Base-by-base conservation (phyloP, 2,329 filamentous ascomycete species). In the Akanthomyces dipterigenus region DNA sequence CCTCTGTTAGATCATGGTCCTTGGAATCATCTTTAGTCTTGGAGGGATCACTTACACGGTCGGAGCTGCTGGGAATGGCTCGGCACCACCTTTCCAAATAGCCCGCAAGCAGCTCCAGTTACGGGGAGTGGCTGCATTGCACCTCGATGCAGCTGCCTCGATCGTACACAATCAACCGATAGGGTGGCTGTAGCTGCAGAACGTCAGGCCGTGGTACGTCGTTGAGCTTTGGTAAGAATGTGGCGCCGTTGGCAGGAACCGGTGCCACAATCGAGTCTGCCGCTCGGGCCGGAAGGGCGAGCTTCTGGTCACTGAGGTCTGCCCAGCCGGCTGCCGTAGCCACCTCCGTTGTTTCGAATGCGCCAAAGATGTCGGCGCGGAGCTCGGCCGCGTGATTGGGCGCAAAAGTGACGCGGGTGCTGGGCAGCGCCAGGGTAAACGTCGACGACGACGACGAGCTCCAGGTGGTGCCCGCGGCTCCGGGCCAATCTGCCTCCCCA, bases 21-120 rank as follows among this genome's bases (percentile, higher is more conserved):
- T 49, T 20, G 62, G 26, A 0, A 34, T 45, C 16, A n/a, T 55
- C 54, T 31, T 26, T 34, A 18, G 36, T n/a, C n/a, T 3, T 31
- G 18, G 14, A 12, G 9, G 26, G 65, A 71, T 64, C 31, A 59
- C 55, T 59, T 51, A 59, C 55, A 43, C 55, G 55, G 22, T 59
- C 45, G 45, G 55, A 50, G 24, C 55, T 45, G 34, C 36, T 12
- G n/a, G 55, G 34, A 22, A 50, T 50, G 3, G 73, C 68, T 45
- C 75, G 73, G 50, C 75, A 77, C 79, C 79, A 82, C 40, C 75
- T 75, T 67, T 75, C 75, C 2, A 82, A 67, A 62, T 82, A 83
- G 1, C 76, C 73, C 3, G 72, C 70, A 7, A 83, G 65, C 18
- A 81, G 68, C 57, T 77, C 70, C 31, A 82, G 66, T 0, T 77